Conservation (phyloP, 1,284 basidiomycete species). For the Microstroma glucosiphilum region DNA sequence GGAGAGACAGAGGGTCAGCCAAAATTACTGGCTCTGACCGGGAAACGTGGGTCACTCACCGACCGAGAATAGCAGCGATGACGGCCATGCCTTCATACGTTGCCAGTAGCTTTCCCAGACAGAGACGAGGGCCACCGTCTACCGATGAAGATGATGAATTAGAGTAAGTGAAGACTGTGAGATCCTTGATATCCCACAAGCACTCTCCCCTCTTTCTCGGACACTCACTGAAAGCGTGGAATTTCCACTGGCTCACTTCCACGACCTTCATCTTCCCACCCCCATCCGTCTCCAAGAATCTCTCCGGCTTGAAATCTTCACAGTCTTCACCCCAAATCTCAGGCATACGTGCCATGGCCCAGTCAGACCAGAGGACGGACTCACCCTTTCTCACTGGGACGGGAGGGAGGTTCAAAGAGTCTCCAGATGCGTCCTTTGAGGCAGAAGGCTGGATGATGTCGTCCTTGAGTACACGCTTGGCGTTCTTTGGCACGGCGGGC, state of each 20-base stretch:
- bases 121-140: constrained; percentile 34
- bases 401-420: constrained; percentile 31
- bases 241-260: constrained; percentile 37
- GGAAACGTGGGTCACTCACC: not conserved
- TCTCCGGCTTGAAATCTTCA: constrained; percentile 29
- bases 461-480: constrained; percentile 32
- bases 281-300: constrained; percentile 33
- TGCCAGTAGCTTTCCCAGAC: constrained; percentile 37
- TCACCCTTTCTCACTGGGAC: constrained; percentile 32
- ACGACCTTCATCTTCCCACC: constrained; percentile 16
- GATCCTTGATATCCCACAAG: too few relatives aligned
- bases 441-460: constrained; percentile 19
- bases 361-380: constrained; percentile 35
- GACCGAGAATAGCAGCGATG: constrained; percentile 10
- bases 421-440: constrained; percentile 16
- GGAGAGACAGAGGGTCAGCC: not conserved
- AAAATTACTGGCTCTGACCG: not conserved
- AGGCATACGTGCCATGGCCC: constrained; percentile 35
- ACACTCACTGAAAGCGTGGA: constrained; percentile 31
- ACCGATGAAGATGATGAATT: too few relatives aligned
- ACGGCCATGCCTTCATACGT: constrained; percentile 30
- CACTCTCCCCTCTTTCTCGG: too few relatives aligned
- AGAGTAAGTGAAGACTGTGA: too few relatives aligned
- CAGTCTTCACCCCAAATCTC: constrained; percentile 37
- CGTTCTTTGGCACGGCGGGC: constrained; percentile 38